Evolutionary conservation across 352 stramenopile genomes (phyloP).

Genomic region (Peronospora farinosa): DNA sequence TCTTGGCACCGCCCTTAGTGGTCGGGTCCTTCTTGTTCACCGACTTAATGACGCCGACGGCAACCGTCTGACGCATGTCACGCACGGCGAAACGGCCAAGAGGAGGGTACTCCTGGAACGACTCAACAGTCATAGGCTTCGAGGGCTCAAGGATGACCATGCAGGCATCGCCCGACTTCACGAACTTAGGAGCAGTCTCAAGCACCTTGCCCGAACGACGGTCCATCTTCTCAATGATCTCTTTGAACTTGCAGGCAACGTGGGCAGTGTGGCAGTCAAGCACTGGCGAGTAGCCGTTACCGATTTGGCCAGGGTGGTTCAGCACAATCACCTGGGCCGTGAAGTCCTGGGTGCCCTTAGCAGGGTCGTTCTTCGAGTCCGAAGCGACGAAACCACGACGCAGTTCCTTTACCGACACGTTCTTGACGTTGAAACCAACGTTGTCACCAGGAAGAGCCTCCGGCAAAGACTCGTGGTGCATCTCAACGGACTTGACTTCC

Average conservation of each 20-base stretch:
- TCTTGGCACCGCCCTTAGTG: conserved; percentile 34
- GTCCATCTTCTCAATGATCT: conserved; percentile 96
- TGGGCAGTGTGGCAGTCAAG: conserved; percentile 97
- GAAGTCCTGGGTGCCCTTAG: conserved; percentile 82
- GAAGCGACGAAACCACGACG: conserved; percentile 91
- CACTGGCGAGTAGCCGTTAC: conserved; percentile 90
- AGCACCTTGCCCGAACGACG: conserved; percentile 91
- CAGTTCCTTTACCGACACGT: conserved; percentile 92
- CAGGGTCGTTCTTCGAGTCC: conserved; percentile 90
- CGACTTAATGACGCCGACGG: conserved; percentile 95
- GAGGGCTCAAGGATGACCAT: conserved; percentile 92
- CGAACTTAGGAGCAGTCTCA: conserved; percentile 90
- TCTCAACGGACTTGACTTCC: conserved; percentile 95
- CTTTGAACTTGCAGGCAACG: conserved; percentile 92
- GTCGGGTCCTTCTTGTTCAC: conserved; percentile 80
- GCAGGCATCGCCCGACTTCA: conserved; percentile 94
- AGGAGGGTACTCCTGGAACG: conserved; percentile 94
- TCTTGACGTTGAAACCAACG: conserved; percentile 97
- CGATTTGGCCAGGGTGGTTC: conserved; percentile 92
- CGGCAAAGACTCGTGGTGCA: conserved; percentile 91
- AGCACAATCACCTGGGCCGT: conserved; percentile 95
- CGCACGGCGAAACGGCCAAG: conserved; percentile 94
- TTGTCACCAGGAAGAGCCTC: conserved; percentile 93
- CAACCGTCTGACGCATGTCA: conserved; percentile 95
- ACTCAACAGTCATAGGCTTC: conserved; percentile 94